Percentiles rank a stretch among this genome's conserved stretches.
These are phyloP conservation scores for Beverwykella pulmonaria DNA, from an alignment of 495 filamentous ascomycete genomes.

Conservation along the genomic window DNA sequence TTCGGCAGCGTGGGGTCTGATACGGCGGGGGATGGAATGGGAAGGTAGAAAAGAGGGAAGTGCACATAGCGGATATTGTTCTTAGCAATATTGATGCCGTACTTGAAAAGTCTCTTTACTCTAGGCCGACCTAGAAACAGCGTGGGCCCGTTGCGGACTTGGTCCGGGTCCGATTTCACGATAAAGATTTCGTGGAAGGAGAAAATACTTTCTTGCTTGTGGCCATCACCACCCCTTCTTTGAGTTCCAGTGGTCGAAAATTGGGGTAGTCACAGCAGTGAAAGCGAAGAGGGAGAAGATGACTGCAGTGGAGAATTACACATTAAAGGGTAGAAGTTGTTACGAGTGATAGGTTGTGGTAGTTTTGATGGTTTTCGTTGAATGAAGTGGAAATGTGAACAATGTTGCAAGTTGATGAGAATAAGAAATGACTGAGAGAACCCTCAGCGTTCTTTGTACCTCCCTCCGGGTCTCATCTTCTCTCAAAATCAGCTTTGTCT, in stretches of 20 bases:
- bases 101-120: constrained; percentile 11
- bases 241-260: not conserved
- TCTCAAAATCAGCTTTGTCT: no score
- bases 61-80: constrained; percentile 11
- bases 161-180: constrained; percentile 1
- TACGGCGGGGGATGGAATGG: no score
- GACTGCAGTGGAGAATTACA: not conserved
- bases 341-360: not conserved
- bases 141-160: constrained; percentile 13
- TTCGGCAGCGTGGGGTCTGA: no score
- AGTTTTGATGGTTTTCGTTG: not conserved
- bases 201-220: constrained; percentile 1
- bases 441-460: no score
- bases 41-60: no score
- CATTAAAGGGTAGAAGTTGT: no score
- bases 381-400: not conserved
- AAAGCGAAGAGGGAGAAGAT: not conserved
- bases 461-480: no score
- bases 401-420: no score
- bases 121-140: not conserved
- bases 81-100: constrained; percentile 9
- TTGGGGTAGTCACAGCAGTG: not conserved
- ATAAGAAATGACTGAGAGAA: no score
- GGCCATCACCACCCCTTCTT: not conserved
- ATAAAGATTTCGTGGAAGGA: not conserved